Evolutionary conservation across 441 rosid species (phyloP), one percentile per base, ranked within the genome.

Genomic region (Omphalea diandra): DNA sequence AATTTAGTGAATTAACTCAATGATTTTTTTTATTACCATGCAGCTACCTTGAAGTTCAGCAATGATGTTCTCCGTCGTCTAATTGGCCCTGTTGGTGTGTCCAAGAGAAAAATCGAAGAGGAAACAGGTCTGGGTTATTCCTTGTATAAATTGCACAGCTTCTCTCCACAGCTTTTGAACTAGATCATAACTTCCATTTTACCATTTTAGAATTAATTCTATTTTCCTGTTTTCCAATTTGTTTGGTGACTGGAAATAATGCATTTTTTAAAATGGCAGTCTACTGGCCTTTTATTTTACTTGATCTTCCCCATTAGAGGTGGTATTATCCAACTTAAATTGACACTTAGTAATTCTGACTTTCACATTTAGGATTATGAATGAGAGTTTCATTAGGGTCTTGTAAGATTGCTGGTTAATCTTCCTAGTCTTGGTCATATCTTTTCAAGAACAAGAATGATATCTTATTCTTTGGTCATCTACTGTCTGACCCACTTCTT

Each of bases 81-180:
- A 81, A 83, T 90, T 69, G 99, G 98, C 66, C 99, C 99, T 63
- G 83, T 88, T 58, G 98, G 96, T 71, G 84, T 76, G 65, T 79
- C 83, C 33, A 95, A 88, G 85, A 86, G 88, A 86, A 86, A 90
- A 76, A 81, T 93, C 78, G 99, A 95, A 83, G 91, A 88, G 80
- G 97, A 95, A 85, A 95, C 98, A 86, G 98, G 98, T 90, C 24
- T 46, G 65, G 27, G 52, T 57, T 58, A 65, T 68, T 70, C 44
- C 6, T n/a, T 24, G 33, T 35, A 40, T 55, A 33, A 7, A 33
- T 46, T 10, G 41, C 40, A 26, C 47, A 17, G 49, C 18, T 17
- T 12, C 8, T 11, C n/a, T 41, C 27, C 14, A 20, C 22, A 18
- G 24, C 15, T 41, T 58, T 55, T 54, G 36, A 14, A 29, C 36